Evolutionary conservation across 768 basidiomycete genomes (phyloP).

Genomic region (Hydnomerulius pinastri): DNA sequence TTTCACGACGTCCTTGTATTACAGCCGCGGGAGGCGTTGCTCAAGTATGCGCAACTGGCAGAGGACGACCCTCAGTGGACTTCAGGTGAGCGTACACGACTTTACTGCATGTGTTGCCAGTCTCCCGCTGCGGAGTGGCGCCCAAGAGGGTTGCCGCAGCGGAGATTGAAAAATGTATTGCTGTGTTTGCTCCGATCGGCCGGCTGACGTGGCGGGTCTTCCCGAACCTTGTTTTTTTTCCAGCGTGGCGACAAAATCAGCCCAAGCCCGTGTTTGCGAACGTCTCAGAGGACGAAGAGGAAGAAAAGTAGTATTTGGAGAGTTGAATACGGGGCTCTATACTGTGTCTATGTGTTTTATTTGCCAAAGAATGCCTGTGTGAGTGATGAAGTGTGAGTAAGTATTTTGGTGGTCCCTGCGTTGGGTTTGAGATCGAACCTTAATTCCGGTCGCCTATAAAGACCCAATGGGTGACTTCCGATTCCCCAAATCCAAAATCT

Average conservation of each 20-base stretch:
- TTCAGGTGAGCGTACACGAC: constrained; percentile 57
- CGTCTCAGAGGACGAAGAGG: constrained; percentile 55
- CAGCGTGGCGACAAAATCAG: constrained; percentile 87
- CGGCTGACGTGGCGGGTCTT: constrained; percentile 60
- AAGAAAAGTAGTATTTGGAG: constrained; percentile 51
- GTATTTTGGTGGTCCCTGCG: constrained; percentile 65
- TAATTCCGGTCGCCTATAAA: constrained; percentile 82
- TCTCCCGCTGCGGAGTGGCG: constrained; percentile 30
- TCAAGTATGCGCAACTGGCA: constrained; percentile 83
- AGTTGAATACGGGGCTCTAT: constrained; percentile 2
- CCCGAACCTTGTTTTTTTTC: constrained; percentile 40
- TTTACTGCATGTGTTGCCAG: constrained; percentile 10
- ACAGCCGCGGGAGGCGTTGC: constrained; percentile 94
- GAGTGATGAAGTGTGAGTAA: constrained; percentile 35
- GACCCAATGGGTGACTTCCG: constrained; percentile 67
- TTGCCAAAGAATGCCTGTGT: constrained; percentile 10
- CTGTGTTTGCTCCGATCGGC: constrained; percentile 33
- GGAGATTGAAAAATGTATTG: constrained; percentile 35
- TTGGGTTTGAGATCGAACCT: constrained; percentile 78
- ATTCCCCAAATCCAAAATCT: constrained; percentile 67
- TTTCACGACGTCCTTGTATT: constrained; percentile 23
- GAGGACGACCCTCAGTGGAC: constrained; percentile 86
- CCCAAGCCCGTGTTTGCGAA: constrained; percentile 83
- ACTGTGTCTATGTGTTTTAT: constrained; percentile 9
- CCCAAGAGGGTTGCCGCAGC: constrained; percentile 28